A percentile compares a stretch with the other conserved stretches of the same genome.
These are phyloP conservation scores for Rhododendron vialii DNA, from an alignment of 148 eudicot genomes.

Conservation along the genomic window DNA sequence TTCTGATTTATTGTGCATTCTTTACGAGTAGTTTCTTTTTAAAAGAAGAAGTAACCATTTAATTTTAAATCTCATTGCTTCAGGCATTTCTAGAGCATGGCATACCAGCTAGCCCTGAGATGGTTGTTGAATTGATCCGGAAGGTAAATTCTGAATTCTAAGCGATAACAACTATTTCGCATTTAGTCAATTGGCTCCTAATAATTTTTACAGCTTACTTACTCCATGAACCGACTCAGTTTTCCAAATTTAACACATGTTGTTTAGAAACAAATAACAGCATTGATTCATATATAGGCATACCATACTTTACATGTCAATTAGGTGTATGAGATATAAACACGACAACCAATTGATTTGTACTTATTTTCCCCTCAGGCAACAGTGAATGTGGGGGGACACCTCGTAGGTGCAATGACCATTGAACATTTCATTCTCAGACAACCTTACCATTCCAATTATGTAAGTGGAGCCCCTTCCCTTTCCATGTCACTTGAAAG, in stretches of 20 bases:
- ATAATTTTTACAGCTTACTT: not conserved
- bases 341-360: not conserved
- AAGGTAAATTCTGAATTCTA: constrained; percentile 32
- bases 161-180: too few species aligned
- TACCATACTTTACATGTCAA: not conserved
- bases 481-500: not conserved
- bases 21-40: not conserved
- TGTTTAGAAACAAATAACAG: not conserved
- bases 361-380: constrained; percentile 29
- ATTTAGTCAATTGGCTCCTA: not conserved
- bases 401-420: constrained; percentile 28
- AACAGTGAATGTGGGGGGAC: constrained; percentile 27
- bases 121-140: constrained; percentile 59
- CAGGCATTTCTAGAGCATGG: constrained; percentile 90
- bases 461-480: constrained; percentile 35
- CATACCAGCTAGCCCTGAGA: constrained; percentile 75
- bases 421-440: constrained; percentile 40
- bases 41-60: not conserved
- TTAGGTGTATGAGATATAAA: not conserved
- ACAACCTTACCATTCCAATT: constrained; percentile 26
- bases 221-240: not conserved
- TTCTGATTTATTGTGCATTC: not conserved
- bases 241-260: not conserved
- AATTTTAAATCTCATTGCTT: constrained; percentile 8
- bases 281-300: not conserved